Conservation (phyloP, 1,139 yeast genomes). For the Scheffersomyces segobiensis region DNA sequence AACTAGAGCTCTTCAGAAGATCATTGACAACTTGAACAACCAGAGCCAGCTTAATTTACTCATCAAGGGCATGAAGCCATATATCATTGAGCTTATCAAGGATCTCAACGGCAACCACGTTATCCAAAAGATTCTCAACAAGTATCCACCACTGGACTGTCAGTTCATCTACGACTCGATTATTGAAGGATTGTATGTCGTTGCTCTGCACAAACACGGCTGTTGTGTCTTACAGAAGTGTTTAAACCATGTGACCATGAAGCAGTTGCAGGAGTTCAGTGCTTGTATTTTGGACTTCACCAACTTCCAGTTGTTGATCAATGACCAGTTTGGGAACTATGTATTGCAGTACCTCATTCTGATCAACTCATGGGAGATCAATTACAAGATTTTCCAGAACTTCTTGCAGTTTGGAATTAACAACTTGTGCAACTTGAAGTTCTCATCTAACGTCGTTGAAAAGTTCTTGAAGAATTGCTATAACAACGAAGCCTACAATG, state of each 20-base stretch:
- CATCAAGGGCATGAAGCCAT: conserved; percentile 58
- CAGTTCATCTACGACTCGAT: conserved; percentile 48
- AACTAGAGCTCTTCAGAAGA: conserved; percentile 48
- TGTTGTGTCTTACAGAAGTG: conserved; percentile 52
- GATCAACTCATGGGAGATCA: conserved; percentile 40
- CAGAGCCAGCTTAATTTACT: conserved; percentile 38
- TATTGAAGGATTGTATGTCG: conserved; percentile 34
- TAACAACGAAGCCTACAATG: conserved; percentile 28
- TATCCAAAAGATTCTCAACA: conserved; percentile 47
- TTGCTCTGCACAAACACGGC: conserved; percentile 52
- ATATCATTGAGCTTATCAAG: conserved; percentile 43
- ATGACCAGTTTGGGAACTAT: conserved; percentile 52
- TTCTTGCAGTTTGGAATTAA: conserved; percentile 37
- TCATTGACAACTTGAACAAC: conserved; percentile 40
- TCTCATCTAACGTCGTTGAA: conserved; percentile 49
- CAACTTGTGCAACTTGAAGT: conserved; percentile 43
- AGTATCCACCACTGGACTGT: conserved; percentile 37
- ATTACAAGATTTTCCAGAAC: conserved; percentile 34
- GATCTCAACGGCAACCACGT: conserved; percentile 52
- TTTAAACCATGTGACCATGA: conserved; percentile 43
- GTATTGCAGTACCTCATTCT: conserved; percentile 48
- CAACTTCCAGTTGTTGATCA: conserved; percentile 33
- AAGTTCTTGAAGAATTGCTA: conserved; percentile 47
- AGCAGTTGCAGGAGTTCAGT: conserved; percentile 38
- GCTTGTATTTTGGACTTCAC: conserved; percentile 35